Base-by-base conservation (phyloP, 495 filamentous ascomycete genomes). In the Cryomyces minteri region DNA sequence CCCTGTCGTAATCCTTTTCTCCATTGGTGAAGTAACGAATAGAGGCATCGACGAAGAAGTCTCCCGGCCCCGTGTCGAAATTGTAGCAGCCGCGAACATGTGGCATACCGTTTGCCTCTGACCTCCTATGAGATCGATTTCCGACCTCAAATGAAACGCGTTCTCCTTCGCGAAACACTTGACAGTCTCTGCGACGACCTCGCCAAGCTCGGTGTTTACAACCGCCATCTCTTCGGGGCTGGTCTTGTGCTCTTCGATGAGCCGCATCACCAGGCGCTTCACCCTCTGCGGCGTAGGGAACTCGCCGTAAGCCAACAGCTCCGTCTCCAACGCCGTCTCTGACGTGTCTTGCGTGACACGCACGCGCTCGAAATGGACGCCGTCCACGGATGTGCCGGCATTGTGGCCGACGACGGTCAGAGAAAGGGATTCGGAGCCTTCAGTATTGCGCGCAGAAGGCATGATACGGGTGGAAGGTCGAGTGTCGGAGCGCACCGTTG, bases 71-170 rank as follows among this genome's bases (percentile, higher is more conserved):
- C 30, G 62, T 64, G 53, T 76, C 73, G 44, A 72, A 76, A 51
- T 74, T 71, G 51, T 65, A 70, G 41, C 60, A 64, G 11, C 69
- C 54, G 18, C 66, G 65, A 14, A 68, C 68, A n/a, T n/a, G 18
- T 25, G 60, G 70, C 69, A 77, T 39, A 77, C 74, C 2, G 73
- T 76, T 49, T 75, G 71, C 8, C 71, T 71, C 43, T 76, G 70
- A 8, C 69, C 73, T 11, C 71, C 72, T n/a, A 77, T 56, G 28
- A 63, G 62, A 39, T 76, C 71, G 41, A 76, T 69, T 5, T 60
- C 55, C 43, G 63, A 58, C 18, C 18, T 25, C 39, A 71, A 57
- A 33, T 68, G 60, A 33, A 73, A 54, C 6, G 56, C 29, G 44
- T 70, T 58, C 32, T 69, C 61, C 25, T 60, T 55, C 46, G 63